These are phyloP conservation scores for Neopestalotiopsis sp. DNA, from an alignment of 2,329 filamentous ascomycete genomes.

Conservation along the genomic window DNA sequence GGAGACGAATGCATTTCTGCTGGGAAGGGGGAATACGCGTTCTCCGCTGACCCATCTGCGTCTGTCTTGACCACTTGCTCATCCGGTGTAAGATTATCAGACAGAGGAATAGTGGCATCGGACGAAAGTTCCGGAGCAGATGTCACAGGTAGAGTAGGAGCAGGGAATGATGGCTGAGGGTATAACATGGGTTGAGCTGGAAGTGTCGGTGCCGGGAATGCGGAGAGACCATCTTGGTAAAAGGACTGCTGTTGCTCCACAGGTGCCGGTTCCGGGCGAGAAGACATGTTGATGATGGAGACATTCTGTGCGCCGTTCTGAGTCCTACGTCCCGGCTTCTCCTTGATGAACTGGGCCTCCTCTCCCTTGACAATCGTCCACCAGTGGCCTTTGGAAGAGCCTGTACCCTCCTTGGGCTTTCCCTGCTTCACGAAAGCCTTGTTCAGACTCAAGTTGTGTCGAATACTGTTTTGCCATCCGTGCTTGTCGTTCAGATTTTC, in stretches of 20 bases:
- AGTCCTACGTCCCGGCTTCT: conserved; percentile 72
- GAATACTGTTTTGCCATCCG: conserved; percentile 99
- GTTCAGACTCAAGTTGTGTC: conserved; percentile 95
- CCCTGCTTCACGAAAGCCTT: conserved; percentile 97
- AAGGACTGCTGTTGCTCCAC: conserved; percentile 36
- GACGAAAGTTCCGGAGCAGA: conserved; percentile 67
- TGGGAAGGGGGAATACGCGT: conserved; percentile 73
- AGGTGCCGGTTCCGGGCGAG: conserved; percentile 57
- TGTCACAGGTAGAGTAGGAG: conserved; percentile 39
- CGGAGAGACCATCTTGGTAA: conserved; percentile 48
- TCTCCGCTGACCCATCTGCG: conserved; percentile 46
- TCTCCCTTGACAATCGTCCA: conserved; percentile 57
- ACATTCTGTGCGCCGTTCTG: conserved; percentile 61
- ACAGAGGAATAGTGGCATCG: conserved; percentile 77
- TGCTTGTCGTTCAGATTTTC: conserved; percentile 50
- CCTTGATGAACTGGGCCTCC: conserved; percentile 87
- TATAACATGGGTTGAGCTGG: conserved; percentile 33
- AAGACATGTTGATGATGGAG: conserved; percentile 64
- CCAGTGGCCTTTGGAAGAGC: conserved; percentile 71
- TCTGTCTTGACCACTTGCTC: conserved; percentile 53
- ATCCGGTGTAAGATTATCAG: conserved; percentile 65
- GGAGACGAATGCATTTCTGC: conserved; percentile 87
- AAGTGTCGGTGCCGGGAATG: conserved; percentile 51
- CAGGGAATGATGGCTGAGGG: conserved; percentile 43
- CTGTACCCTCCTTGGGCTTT: conserved; percentile 92